A percentile compares a stretch with the other conserved stretches of the same genome.
Conservation (phyloP, 208 protist genomes). For the Porcisia deanei region DNA sequence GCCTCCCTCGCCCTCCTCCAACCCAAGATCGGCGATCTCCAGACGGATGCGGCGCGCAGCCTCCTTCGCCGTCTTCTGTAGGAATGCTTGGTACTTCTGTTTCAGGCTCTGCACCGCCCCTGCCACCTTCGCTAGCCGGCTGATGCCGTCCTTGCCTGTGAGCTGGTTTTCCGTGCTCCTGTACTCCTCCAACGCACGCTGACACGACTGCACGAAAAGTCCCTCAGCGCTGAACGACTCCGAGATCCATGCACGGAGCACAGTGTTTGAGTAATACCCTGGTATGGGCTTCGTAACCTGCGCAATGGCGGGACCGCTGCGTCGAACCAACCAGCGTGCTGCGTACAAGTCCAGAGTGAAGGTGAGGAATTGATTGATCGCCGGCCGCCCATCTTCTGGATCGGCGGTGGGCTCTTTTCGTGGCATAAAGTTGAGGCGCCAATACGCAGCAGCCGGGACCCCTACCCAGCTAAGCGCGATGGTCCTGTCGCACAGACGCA, state of each 20-base stretch:
- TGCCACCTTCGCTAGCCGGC: slow-evolving; percentile 45
- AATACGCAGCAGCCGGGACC: slow-evolving; percentile 9
- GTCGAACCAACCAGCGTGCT: slow-evolving; percentile 48
- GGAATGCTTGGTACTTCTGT: slow-evolving; percentile 49
- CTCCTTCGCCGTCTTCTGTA: slow-evolving; percentile 57
- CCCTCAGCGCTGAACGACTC: slow-evolving; percentile 59
- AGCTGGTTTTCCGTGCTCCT: slow-evolving; percentile 51
- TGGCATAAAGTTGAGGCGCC: slow-evolving; percentile 24
- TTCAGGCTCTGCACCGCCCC: slow-evolving; percentile 39
- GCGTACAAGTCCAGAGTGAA: slow-evolving; percentile 42
- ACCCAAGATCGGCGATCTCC: background rate
- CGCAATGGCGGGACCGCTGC: slow-evolving; percentile 7
- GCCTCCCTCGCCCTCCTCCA: background rate
- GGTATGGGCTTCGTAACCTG: background rate
- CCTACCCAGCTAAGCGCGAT: slow-evolving; percentile 40
- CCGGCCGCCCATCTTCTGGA: slow-evolving; percentile 3
- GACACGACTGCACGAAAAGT: slow-evolving; percentile 54
- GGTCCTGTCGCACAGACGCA: slow-evolving; percentile 19
- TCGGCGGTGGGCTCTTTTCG: background rate
- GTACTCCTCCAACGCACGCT: slow-evolving; percentile 55
- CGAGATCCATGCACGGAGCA: slow-evolving; percentile 46
- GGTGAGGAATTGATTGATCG: slow-evolving; percentile 15
- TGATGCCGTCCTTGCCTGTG: slow-evolving; percentile 40
- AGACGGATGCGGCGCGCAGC: slow-evolving; percentile 11
- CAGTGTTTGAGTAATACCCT: slow-evolving; percentile 33